Conservation (phyloP, 1,284 basidiomycete genomes). For the Ganoderma sinense region DNA sequence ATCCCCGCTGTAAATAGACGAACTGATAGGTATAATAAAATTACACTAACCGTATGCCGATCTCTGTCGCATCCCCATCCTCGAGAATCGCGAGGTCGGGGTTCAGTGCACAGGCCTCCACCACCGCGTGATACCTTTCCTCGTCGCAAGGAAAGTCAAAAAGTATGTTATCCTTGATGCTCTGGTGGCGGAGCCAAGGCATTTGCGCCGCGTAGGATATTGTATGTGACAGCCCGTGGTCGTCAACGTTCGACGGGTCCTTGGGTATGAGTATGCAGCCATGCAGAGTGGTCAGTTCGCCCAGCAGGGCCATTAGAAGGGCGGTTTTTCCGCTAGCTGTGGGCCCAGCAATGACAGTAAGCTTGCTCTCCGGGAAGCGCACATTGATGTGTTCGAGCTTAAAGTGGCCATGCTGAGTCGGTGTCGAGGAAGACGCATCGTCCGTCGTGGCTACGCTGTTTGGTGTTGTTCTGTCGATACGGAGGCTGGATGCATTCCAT, state of each 20-base stretch:
- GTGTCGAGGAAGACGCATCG: conserved; percentile 29
- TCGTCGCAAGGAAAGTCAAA: conserved; percentile 75
- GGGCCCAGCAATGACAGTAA: conserved; percentile 73
- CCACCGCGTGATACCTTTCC: conserved; percentile 65
- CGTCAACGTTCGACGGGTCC: conserved; percentile 62
- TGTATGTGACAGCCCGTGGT: conserved; percentile 70
- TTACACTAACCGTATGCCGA: conserved; percentile 43
- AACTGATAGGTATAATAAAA: background rate
- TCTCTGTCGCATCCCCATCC: conserved; percentile 48
- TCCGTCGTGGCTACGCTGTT: conserved; percentile 22
- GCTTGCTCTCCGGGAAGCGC: conserved; percentile 72
- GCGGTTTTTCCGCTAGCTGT: conserved; percentile 87
- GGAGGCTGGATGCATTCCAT: conserved; percentile 58
- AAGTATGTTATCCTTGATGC: conserved; percentile 75
- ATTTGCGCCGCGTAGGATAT: conserved; percentile 88
- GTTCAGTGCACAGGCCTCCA: conserved; percentile 76
- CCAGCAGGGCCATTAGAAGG: conserved; percentile 73
- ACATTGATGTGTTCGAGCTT: conserved; percentile 72
- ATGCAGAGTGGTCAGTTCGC: conserved; percentile 64
- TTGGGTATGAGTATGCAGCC: conserved; percentile 72
- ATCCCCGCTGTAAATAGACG: background rate
- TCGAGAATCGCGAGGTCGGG: conserved; percentile 66
- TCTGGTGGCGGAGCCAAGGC: conserved; percentile 81
- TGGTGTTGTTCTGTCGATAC: conserved; percentile 6
- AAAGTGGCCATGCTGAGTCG: conserved; percentile 54